A percentile compares a stretch with the other conserved stretches of the same genome.
Evolutionary conservation across 2,329 filamentous ascomycete species (phyloP).

Genomic region (Alternaria sp.): DNA sequence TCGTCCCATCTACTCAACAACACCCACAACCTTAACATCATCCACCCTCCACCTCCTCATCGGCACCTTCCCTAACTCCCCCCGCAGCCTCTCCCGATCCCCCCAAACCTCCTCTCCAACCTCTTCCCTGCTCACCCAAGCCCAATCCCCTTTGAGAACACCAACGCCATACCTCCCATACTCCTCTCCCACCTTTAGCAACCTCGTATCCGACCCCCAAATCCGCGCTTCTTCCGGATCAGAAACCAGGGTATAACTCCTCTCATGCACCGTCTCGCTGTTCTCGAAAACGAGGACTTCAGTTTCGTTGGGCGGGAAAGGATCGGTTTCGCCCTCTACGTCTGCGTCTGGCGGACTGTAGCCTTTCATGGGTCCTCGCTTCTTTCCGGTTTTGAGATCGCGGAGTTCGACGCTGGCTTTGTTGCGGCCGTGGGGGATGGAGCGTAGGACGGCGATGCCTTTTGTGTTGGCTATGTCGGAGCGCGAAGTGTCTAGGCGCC

Average conservation of each 20-base stretch:
- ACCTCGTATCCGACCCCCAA: background rate
- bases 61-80: background rate
- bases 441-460: background rate
- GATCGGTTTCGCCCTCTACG: background rate
- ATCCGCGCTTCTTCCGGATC: background rate
- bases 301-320: background rate
- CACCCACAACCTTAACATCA: background rate
- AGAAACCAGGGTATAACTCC: background rate
- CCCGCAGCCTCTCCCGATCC: background rate
- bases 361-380: background rate
- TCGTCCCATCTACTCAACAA: background rate
- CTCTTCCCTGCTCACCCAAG: background rate
- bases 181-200: background rate
- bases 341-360: background rate
- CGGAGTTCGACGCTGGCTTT: background rate
- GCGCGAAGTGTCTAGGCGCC: background rate
- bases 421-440: background rate
- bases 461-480: background rate
- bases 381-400: background rate
- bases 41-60: background rate
- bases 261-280: background rate
- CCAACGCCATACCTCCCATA: background rate
- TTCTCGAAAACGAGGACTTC: background rate
- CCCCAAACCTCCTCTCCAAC: background rate
- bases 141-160: background rate